Base-by-base conservation (phyloP, 495 filamentous ascomycete genomes). In the Rhypophila decipiens region DNA sequence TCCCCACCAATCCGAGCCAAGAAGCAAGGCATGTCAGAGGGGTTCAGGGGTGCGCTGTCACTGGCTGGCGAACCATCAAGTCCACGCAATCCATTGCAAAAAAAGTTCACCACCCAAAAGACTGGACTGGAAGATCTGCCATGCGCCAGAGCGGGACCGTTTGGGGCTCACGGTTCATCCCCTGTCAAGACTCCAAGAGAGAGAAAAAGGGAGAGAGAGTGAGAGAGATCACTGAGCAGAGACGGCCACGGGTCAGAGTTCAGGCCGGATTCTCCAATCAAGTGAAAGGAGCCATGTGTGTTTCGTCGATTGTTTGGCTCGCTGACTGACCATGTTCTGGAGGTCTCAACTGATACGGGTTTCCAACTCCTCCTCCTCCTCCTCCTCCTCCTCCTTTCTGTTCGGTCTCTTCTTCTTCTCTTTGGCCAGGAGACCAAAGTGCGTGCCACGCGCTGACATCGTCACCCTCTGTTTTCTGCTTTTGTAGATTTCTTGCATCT, bases 361-460 rank as follows among this genome's bases (percentile, higher is more conserved):
- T n/a, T n/a, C n/a, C n/a, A n/a, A n/a, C n/a, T n/a, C n/a, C n/a
- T n/a, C n/a, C n/a, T n/a, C n/a, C n/a, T n/a, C n/a, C n/a, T n/a
- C n/a, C 44, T 44, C 22, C 21, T 23, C 24, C 18, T 11, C 42
- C 35, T n/a, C 24, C 20, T 41, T 19, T 47, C 23, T 31, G 24
- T 21, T 21, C 11, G 19, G 34, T 27, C 24, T 46, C 46, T 24
- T 23, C 38, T 43, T 24, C 29, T 23, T 19, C n/a, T 13, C 24
- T 27, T 13, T 31, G 7, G 27, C 27, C 27, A 31, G n/a, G n/a
- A n/a, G n/a, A n/a, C n/a, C n/a, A n/a, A n/a, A n/a, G n/a, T n/a
- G n/a, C n/a, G 27, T 42, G 37, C 50, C 44, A 54, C 24, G 45
- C 42, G 49, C 46, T 51, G 44, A 13, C 45, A 47, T 55, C 43